A percentile compares a stretch with the other conserved stretches of the same genome.
These are phyloP conservation scores for Kalmanozyma brasiliensis DNA, from an alignment of 1,284 basidiomycete species.

Conservation along the genomic window DNA sequence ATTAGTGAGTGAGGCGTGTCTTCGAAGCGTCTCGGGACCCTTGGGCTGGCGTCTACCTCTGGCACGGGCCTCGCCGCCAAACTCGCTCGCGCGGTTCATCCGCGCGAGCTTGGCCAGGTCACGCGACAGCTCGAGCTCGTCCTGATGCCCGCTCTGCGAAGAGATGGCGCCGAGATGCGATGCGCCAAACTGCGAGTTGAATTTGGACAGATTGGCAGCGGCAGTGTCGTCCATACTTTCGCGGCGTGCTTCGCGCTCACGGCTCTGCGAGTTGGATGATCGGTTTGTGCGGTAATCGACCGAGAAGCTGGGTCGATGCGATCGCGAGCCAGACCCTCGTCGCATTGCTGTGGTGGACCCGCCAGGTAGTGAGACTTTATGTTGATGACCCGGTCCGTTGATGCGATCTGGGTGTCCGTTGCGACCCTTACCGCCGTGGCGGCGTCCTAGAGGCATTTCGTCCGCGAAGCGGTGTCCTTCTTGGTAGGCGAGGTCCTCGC, in stretches of 20 bases:
- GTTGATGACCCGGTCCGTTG: conserved; percentile 33
- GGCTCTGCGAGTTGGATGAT: conserved; percentile 11
- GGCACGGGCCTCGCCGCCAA: conserved; percentile 4
- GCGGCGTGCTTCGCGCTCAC: conserved; percentile 18
- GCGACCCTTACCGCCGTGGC: conserved; percentile 61
- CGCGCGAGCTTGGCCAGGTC: conserved; percentile 42
- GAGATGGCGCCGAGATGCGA: conserved; percentile 10
- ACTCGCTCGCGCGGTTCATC: conserved; percentile 30
- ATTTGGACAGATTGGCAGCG: conserved; percentile 17
- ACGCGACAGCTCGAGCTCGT: conserved; percentile 41
- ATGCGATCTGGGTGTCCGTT: conserved; percentile 39
- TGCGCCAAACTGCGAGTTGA: conserved; percentile 14
- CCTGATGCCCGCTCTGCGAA: conserved; percentile 25
- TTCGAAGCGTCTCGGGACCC: conserved; percentile 16
- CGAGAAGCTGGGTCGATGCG: conserved; percentile 43
- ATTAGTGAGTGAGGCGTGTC: conserved; percentile 26
- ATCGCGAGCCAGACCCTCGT: conserved; percentile 25
- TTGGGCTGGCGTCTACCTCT: conserved; percentile 20
- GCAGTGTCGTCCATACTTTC: conserved; percentile 38
- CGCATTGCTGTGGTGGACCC: conserved; percentile 31
- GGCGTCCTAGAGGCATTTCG: conserved; percentile 59
- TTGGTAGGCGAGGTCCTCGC: conserved; percentile 55
- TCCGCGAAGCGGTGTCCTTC: conserved; percentile 63
- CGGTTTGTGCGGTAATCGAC: conserved; percentile 29
- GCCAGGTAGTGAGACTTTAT: conserved; percentile 38